A percentile compares a stretch with the other conserved stretches of the same genome.
These are phyloP conservation scores for Ambrosia trifida DNA, from an alignment of 129 eudicot genomes.

Conservation along the genomic window DNA sequence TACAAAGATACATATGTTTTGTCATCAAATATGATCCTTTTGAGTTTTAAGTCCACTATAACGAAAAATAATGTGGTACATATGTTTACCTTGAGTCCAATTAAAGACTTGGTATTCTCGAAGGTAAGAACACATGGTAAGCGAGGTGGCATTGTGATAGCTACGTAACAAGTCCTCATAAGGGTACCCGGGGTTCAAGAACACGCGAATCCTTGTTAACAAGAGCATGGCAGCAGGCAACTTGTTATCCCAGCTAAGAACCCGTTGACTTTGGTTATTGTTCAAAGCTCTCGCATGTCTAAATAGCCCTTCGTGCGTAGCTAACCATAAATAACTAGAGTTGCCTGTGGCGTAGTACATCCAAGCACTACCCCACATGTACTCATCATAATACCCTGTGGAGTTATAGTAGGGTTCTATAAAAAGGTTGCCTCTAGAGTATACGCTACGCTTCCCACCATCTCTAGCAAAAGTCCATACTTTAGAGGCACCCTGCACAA, in stretches of 20 bases:
- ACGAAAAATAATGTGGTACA: no score
- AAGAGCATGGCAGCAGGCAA: conserved; percentile 83
- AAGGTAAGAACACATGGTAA: conserved; percentile 84
- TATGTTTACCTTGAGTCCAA: conserved; percentile 60
- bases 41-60: background rate
- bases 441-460: conserved; percentile 39
- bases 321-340: conserved; percentile 49
- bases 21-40: background rate
- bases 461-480: conserved; percentile 66
- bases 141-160: conserved; percentile 68
- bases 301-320: conserved; percentile 54
- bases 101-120: conserved; percentile 50
- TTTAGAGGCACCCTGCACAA: conserved; percentile 60
- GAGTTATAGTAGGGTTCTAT: conserved; percentile 77
- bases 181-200: conserved; percentile 86
- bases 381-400: conserved; percentile 78
- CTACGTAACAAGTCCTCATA: conserved; percentile 60
- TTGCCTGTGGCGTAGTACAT: conserved; percentile 87
- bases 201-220: conserved; percentile 68
- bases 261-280: conserved; percentile 53
- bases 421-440: conserved; percentile 50
- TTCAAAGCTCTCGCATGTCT: conserved; percentile 48
- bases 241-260: conserved; percentile 93
- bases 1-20: conserved; percentile 14
- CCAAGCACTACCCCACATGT: conserved; percentile 92